Evolutionary conservation across 2,329 filamentous ascomycete genomes (phyloP).

Genomic region (Albifimbria verrucaria): DNA sequence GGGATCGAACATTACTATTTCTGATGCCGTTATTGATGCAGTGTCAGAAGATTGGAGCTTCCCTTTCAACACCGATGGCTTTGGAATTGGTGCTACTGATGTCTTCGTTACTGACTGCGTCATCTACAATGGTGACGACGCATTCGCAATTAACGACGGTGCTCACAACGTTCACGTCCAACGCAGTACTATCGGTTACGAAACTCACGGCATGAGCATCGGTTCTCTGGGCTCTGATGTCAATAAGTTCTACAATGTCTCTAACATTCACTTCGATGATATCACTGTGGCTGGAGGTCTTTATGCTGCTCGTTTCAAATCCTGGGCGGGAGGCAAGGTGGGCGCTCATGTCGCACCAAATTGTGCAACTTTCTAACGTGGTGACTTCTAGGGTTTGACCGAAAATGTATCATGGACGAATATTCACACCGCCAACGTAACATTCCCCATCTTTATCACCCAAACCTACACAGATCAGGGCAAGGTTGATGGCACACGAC

Average conservation of each 20-base stretch:
- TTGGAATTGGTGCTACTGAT: background rate
- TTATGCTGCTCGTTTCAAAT: background rate
- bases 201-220: background rate
- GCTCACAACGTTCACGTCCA: background rate
- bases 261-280: background rate
- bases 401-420: background rate
- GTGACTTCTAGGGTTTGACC: background rate
- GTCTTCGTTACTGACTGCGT: background rate
- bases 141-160: background rate
- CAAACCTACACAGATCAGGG: background rate
- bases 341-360: background rate
- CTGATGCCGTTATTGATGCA: background rate
- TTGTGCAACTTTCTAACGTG: background rate
- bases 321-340: background rate
- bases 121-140: background rate
- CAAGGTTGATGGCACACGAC: background rate
- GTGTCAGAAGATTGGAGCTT: slow-evolving; percentile 1
- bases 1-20: background rate
- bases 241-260: background rate
- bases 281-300: background rate
- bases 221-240: background rate
- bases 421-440: background rate
- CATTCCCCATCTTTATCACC: background rate
- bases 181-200: background rate
- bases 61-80: slow-evolving; percentile 1